phyloP scores from a whole-genome alignment of 2,329 filamentous ascomycete genomes.

The Fusarium sp. region DNA sequence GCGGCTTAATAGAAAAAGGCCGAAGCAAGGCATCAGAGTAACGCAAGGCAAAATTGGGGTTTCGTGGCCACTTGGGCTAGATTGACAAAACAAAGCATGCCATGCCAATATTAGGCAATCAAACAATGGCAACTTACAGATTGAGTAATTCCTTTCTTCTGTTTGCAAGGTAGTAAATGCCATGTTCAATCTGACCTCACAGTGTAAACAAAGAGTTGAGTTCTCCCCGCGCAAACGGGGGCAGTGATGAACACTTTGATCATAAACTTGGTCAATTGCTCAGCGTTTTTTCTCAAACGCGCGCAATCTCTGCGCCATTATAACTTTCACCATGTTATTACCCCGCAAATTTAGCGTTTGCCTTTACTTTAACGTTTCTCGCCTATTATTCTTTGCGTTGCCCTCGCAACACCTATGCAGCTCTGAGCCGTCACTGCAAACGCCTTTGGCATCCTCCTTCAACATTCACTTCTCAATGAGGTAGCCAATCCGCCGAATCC shows the following conservation, averaged over 20 bases:
- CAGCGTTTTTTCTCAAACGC: not conserved
- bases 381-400: not conserved
- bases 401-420: not conserved
- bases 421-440: not conserved
- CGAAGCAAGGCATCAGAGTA: not conserved
- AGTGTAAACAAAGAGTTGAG: not conserved
- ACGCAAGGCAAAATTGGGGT: not conserved
- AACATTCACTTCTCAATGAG: not conserved
- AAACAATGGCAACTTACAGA: not conserved
- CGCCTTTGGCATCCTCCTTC: not conserved
- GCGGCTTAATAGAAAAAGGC: not conserved
- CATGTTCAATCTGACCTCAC: not conserved
- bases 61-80: not conserved
- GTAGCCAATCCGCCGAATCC: not conserved
- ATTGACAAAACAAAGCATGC: not conserved
- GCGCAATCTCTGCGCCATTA: constrained; percentile 1
- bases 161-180: not conserved
- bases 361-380: not conserved
- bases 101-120: not conserved
- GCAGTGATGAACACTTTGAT: not conserved
- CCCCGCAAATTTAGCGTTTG: not conserved
- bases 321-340: not conserved
- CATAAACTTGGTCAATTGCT: not conserved
- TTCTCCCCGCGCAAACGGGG: not conserved
- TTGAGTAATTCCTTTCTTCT: not conserved